Evolutionary conservation across 2,329 filamentous ascomycete species (phyloP).

Genomic region (Rachicladosporium sp.): DNA sequence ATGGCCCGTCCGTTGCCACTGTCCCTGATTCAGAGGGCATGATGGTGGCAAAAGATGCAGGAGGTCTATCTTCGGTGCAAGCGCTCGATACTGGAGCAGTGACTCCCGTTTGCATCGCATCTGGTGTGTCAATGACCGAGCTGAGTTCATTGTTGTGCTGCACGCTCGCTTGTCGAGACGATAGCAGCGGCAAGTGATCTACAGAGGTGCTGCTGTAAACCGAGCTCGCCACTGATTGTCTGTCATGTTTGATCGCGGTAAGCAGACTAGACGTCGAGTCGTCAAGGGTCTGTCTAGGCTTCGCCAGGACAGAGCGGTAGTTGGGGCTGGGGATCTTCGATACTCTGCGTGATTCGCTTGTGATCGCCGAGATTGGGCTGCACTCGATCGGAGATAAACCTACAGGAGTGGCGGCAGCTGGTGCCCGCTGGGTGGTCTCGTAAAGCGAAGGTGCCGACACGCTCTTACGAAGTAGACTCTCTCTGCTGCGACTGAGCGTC

Average conservation of each 20-base stretch:
- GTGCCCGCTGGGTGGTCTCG: background rate
- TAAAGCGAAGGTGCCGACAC: conserved; percentile 12
- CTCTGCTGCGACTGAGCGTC: conserved; percentile 1
- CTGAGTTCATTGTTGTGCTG: too few species aligned
- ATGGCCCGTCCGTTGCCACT: too few species aligned
- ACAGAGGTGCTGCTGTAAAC: conserved; percentile 6
- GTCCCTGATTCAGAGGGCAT: too few species aligned
- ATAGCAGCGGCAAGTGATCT: too few species aligned
- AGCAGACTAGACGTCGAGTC: conserved; percentile 27
- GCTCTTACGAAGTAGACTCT: conserved; percentile 15
- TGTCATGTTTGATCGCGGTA: conserved; percentile 16
- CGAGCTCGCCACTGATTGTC: conserved; percentile 18
- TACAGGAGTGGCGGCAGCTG: background rate
- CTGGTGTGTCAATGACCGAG: too few species aligned
- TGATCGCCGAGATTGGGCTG: conserved; percentile 11
- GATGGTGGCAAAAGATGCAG: too few species aligned
- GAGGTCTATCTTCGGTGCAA: too few species aligned
- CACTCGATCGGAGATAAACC: conserved; percentile 12
- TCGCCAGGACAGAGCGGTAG: conserved; percentile 19
- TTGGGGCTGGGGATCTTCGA: conserved; percentile 35
- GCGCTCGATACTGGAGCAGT: too few species aligned
- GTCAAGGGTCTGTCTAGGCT: conserved; percentile 27
- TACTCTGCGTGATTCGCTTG: conserved; percentile 9
- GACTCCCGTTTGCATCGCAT: too few species aligned
- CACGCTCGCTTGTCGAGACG: too few species aligned